Evolutionary conservation across 805 yeast species (phyloP), one percentile per base, ranked within the genome.

Genomic region (Grigorovia jiainica): DNA sequence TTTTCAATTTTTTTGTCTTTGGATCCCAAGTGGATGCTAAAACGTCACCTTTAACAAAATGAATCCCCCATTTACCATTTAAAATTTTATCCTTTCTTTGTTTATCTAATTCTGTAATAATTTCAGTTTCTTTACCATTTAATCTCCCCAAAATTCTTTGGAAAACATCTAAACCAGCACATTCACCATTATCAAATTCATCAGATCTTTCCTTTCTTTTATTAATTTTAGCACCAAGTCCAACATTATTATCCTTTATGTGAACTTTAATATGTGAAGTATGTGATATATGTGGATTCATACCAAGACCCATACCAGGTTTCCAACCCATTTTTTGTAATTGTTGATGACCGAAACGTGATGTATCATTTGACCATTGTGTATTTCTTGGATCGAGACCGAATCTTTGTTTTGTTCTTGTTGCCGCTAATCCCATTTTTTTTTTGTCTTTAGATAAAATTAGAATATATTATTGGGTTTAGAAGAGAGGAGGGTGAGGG

Each of bases 351-450:
- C 98, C 98, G 55, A 90, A 90, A 40, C 95, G 66, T 4, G 70
- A 68, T 0, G 81, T 78, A 53, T 86, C 85, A 56, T 87, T 87
- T 20, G 96, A 82, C 98, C 98, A 90, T 47, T 78, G 75, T 1
- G 96, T 89, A 56, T 90, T 90, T 56, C 97, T 70, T 15, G 98
- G 98, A 65, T 90, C 98, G 30, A 72, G 64, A 9, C 97, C 97
- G 59, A 89, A 82, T 55, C 92, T 73, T 54, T 84, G 95, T 55
- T 84, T 87, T 10, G 72, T 76, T 57, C 79, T 82, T 5, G 81
- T 71, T 9, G 85, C 97, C 35, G 90, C 90, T 55, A 84, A 72
- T 40, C 94, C 92, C 94, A 84, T 84, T 16, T 15, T 34, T 21
- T 5, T 23, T 21, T 17, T 38, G 19, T 13, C 25, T 6, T 3